Evolutionary conservation across 345 rosid species (phyloP), one percentile per base, ranked within the genome.

Genomic region (Citrus glauca): DNA sequence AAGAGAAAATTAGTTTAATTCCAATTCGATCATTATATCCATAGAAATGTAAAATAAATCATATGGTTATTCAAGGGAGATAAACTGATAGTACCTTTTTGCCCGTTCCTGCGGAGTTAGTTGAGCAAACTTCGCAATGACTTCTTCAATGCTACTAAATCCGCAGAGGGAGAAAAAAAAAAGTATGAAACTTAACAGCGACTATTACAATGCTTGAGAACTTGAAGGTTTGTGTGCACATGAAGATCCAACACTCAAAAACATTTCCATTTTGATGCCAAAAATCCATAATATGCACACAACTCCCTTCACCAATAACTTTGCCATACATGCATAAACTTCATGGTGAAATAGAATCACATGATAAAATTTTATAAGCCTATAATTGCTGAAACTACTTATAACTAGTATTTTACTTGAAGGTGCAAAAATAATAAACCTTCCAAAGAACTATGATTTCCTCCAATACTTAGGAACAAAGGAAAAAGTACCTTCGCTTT

Each of bases 61-160:
- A 28, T 25, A 45, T 71, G 73, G 65, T 71, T 45, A 19, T 59
- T 72, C 27, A 17, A 62, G 62, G 9, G 10, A 22, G 28, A 28
- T 75, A 37, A 45, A 20, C 69, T 7, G 25, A 32, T 22, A 22
- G 1, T 35, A 94, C 97, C 94, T 86, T 82, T 95, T 95, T 45
- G 92, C 92, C 68, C 93, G 88, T 84, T 95, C 98, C 71, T 95
- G 98, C 10, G 97, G 97, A 71, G 94, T 87, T 62, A 91, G 72
- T 76, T 91, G 94, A 79, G 91, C 83, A 78, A 90, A 89, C 87
- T 88, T 95, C 61, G 88, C 85, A 70, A 95, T 90, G 40, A 95
- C 88, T 78, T 91, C 97, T 81, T 90, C 98, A 69, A 95, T 63
- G 76, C 85, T 95, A 87, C 87, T 84, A 81, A 80, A 69, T 66